Evolutionary conservation across 257 asterid genomes (phyloP), one percentile per base, ranked within the genome.

Genomic region (Leonotis leonurus): DNA sequence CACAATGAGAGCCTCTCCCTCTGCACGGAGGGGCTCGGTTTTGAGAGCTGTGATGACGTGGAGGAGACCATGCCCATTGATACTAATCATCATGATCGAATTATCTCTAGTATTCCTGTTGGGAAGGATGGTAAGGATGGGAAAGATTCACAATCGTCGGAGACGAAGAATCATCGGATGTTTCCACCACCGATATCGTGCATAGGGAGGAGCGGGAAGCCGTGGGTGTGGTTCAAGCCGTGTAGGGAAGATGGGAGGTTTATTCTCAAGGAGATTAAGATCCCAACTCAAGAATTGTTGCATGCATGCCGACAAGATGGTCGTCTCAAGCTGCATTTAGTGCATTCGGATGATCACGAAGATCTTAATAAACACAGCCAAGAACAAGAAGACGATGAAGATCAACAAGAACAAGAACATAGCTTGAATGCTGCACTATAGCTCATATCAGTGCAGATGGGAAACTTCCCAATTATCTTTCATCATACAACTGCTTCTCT

Each of bases 111-210:
- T n/a, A n/a, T n/a, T n/a, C n/a, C n/a, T n/a, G n/a, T n/a, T n/a
- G n/a, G n/a, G n/a, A n/a, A n/a, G n/a, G n/a, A n/a, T n/a, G n/a
- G n/a, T n/a, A n/a, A n/a, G n/a, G n/a, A n/a, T n/a, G n/a, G n/a
- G n/a, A n/a, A n/a, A n/a, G n/a, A n/a, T n/a, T n/a, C n/a, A n/a
- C n/a, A n/a, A n/a, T n/a, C n/a, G n/a, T n/a, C n/a, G n/a, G n/a
- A n/a, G n/a, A n/a, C n/a, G n/a, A n/a, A n/a, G n/a, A 61, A 45
- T 62, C 58, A 59, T 8, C 56, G 74, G 29, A 30, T n/a, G 7
- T 75, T 81, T 48, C 97, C 99, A 5, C 99, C 99, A 0, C 99
- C 99, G 1, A 86, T 92, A 21, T 83, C 99, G 10, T 75, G 94
- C 36, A 89, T 92, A 43, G 95, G 96, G 3, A 73, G 81, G 58